Percentiles rank a stretch among this genome's conserved stretches.
These are phyloP conservation scores for Chenopodium formosanum DNA, from an alignment of 148 eudicot species.

Conservation along the genomic window DNA sequence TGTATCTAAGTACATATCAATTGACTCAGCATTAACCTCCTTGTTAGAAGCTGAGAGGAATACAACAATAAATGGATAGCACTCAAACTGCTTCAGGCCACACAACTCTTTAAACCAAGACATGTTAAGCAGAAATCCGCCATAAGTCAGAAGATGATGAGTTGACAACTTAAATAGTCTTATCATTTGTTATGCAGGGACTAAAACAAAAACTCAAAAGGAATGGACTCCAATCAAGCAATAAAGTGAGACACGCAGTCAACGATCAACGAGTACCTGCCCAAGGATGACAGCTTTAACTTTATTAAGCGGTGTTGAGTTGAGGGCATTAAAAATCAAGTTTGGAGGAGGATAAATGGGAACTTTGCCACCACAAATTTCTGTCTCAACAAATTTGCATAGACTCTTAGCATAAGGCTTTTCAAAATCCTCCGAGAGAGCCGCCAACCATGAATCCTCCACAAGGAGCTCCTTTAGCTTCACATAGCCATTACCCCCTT, in stretches of 20 bases:
- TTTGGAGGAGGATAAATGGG: constrained; percentile 83
- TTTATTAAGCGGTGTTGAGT: constrained; percentile 73
- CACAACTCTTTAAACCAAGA: not conserved
- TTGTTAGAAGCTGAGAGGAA: not conserved
- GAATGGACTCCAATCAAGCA: not conserved
- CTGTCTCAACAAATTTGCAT: constrained; percentile 63
- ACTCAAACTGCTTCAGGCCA: not conserved
- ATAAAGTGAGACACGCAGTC: not conserved
- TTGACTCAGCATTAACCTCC: not conserved
- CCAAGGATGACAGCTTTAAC: constrained; percentile 94
- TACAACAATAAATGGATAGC: not conserved
- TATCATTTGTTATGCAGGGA: not conserved
- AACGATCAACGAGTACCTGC: constrained; percentile 49
- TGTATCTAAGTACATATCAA: not conserved
- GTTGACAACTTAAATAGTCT: not conserved
- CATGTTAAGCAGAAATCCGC: not conserved
- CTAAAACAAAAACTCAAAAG: not conserved
- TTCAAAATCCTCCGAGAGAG: constrained; percentile 63
- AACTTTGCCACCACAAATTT: constrained; percentile 44
- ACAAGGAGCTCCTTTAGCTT: constrained; percentile 74
- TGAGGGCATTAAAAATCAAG: constrained; percentile 91
- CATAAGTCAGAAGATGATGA: not conserved
- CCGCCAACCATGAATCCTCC: constrained; percentile 80
- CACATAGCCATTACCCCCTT: constrained; percentile 46
- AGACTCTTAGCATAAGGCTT: constrained; percentile 72